phyloP scores from a whole-genome alignment of 768 basidiomycete species.

The Naganishia antarctica region DNA sequence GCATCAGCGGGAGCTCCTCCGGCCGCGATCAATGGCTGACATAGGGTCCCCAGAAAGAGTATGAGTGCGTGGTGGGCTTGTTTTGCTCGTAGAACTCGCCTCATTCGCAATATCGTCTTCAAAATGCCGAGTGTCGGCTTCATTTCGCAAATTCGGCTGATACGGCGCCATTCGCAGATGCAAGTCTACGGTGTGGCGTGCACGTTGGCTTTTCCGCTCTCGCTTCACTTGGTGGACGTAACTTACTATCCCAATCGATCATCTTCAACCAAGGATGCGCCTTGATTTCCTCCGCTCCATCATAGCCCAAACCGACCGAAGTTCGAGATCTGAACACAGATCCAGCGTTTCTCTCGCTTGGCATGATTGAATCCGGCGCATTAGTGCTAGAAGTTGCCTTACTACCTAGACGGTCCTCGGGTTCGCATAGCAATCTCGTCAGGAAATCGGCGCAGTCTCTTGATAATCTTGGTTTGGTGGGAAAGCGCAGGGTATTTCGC shows the following conservation, averaged over 20 bases:
- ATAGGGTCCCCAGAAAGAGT: conserved; percentile 4
- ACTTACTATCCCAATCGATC: conserved; percentile 70
- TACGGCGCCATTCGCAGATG: conserved; percentile 81
- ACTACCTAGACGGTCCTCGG: conserved; percentile 73
- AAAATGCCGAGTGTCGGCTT: conserved; percentile 89
- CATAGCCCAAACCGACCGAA: conserved; percentile 46
- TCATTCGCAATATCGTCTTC: conserved; percentile 89
- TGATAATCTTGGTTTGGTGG: conserved; percentile 73
- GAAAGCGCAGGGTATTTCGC: conserved; percentile 82
- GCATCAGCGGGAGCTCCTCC: conserved; percentile 72
- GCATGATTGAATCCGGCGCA: conserved; percentile 70
- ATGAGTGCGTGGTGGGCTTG: background rate
- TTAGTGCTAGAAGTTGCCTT: conserved; percentile 4
- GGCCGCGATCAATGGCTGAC: conserved; percentile 82
- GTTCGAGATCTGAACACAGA: conserved; percentile 55
- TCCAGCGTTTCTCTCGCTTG: conserved; percentile 67
- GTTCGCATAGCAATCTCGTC: conserved; percentile 84
- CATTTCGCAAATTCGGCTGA: conserved; percentile 71
- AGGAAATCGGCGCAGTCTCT: conserved; percentile 82
- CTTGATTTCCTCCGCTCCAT: conserved; percentile 89
- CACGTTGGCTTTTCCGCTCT: background rate
- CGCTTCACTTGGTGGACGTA: background rate
- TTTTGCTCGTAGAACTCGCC: conserved; percentile 53
- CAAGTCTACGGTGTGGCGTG: conserved; percentile 53
- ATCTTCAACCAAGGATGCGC: conserved; percentile 85